Conservation (phyloP, 805 yeast species). For the Starmerella vaccinii region DNA sequence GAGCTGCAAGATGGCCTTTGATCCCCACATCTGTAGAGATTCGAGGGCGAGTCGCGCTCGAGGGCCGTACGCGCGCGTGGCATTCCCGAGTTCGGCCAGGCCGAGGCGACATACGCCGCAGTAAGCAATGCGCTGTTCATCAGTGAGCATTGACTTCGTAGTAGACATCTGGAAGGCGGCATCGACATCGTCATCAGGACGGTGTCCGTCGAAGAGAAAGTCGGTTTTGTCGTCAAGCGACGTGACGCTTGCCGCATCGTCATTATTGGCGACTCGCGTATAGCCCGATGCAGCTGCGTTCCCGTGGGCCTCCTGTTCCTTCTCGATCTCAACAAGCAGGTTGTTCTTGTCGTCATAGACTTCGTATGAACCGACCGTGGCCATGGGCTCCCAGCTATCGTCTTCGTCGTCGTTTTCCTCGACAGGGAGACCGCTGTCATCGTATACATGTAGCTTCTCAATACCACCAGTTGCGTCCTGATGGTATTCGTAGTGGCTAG, state of each 20-base stretch:
- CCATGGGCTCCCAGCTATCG: conserved; percentile 78
- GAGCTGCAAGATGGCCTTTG: conserved; percentile 55
- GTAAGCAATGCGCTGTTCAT: conserved; percentile 81
- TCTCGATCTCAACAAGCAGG: conserved; percentile 28
- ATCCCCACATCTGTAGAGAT: conserved; percentile 76
- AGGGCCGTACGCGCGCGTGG: conserved; percentile 40
- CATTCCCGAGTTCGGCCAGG: conserved; percentile 70
- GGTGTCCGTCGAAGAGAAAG: conserved; percentile 40
- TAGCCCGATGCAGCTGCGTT: conserved; percentile 57
- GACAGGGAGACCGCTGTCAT: conserved; percentile 14
- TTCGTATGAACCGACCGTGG: conserved; percentile 64
- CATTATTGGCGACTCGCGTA: conserved; percentile 54
- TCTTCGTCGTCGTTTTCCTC: conserved; percentile 31
- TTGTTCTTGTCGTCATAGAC: conserved; percentile 66
- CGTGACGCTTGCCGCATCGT: conserved; percentile 57
- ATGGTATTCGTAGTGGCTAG: conserved; percentile 22
- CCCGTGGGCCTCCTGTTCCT: conserved; percentile 24
- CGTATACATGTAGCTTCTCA: conserved; percentile 15
- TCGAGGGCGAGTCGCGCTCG: conserved; percentile 43
- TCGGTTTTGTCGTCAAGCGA: conserved; percentile 47
- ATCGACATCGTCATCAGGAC: conserved; percentile 35
- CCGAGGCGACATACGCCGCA: conserved; percentile 72
- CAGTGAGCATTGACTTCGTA: conserved; percentile 71
- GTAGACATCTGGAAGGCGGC: conserved; percentile 62
- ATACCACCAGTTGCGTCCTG: conserved; percentile 24